A percentile compares a stretch with the other conserved stretches of the same genome.
Evolutionary conservation across 352 stramenopile genomes (phyloP).

Genomic region (Phytophthora crassamura): DNA sequence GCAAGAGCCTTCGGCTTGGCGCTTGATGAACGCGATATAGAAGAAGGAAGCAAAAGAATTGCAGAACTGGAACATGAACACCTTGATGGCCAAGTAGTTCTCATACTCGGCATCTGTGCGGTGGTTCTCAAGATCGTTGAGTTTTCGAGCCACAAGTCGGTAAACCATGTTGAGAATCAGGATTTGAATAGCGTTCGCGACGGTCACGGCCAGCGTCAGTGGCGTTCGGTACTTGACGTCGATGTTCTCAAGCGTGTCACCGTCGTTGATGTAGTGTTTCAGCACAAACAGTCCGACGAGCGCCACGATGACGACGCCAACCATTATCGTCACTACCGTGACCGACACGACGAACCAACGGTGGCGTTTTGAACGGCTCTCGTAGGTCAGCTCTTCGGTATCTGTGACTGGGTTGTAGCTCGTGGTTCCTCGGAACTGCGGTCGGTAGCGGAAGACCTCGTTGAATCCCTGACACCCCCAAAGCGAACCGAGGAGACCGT

Average conservation of each 20-base stretch:
- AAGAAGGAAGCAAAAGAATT: conserved; percentile 97
- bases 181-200: conserved; percentile 88
- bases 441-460: conserved; percentile 65
- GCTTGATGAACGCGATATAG: conserved; percentile 90
- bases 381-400: conserved; percentile 62
- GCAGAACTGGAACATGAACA: conserved; percentile 98
- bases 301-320: conserved; percentile 66
- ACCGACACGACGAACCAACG: conserved; percentile 64
- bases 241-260: conserved; percentile 34
- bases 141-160: conserved; percentile 83
- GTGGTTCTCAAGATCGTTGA: conserved; percentile 96
- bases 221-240: conserved; percentile 44
- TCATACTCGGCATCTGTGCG: conserved; percentile 88
- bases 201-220: conserved; percentile 49
- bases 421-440: conserved; percentile 84
- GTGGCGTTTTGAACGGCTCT: conserved; percentile 58
- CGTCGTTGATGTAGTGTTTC: conserved; percentile 71
- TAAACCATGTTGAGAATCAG: conserved; percentile 93
- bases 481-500: conserved; percentile 73
- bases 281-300: conserved; percentile 66
- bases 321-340: conserved; percentile 70
- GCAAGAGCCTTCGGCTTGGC: conserved; percentile 61
- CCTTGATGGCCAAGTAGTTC: conserved; percentile 96
- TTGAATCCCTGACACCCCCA: conserved; percentile 88
- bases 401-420: conserved; percentile 69